Evolutionary conservation across 2,329 filamentous ascomycete species (phyloP).

Genomic region (Aspergillus ruber): DNA sequence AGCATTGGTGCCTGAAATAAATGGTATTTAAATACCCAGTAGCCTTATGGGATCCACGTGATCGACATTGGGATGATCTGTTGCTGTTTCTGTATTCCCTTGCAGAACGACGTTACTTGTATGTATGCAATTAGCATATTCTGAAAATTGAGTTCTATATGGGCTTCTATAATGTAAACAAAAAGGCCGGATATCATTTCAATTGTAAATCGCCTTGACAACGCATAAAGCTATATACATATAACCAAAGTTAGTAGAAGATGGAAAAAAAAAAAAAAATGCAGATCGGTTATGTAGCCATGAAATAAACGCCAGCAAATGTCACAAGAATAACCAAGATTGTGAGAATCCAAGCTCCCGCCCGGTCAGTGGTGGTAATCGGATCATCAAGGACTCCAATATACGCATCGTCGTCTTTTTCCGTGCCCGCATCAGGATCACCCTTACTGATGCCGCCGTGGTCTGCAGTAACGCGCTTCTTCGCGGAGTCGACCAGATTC

Average conservation of each 20-base stretch:
- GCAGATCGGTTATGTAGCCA: slow-evolving; percentile 5
- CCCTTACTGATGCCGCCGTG: slow-evolving; percentile 53
- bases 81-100: too few relatives aligned
- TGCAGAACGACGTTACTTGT: too few relatives aligned
- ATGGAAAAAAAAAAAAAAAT: neutral
- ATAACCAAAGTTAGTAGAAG: neutral
- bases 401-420: slow-evolving; percentile 32
- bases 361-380: slow-evolving; percentile 17
- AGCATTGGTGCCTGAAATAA: neutral
- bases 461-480: slow-evolving; percentile 35
- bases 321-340: slow-evolving; percentile 12
- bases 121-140: too few relatives aligned
- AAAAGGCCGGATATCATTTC: too few relatives aligned
- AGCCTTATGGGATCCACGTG: neutral
- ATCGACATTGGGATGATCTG: neutral
- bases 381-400: slow-evolving; percentile 7
- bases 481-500: slow-evolving; percentile 39
- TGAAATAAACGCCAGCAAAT: slow-evolving; percentile 17
- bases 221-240: too few relatives aligned
- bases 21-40: neutral
- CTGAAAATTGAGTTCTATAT: too few relatives aligned
- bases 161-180: too few relatives aligned
- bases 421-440: slow-evolving; percentile 27
- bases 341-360: slow-evolving; percentile 19
- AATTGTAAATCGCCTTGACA: too few relatives aligned